Evolutionary conservation across 257 asterid genomes (phyloP).

Genomic region (Solanum ossicruentum): DNA sequence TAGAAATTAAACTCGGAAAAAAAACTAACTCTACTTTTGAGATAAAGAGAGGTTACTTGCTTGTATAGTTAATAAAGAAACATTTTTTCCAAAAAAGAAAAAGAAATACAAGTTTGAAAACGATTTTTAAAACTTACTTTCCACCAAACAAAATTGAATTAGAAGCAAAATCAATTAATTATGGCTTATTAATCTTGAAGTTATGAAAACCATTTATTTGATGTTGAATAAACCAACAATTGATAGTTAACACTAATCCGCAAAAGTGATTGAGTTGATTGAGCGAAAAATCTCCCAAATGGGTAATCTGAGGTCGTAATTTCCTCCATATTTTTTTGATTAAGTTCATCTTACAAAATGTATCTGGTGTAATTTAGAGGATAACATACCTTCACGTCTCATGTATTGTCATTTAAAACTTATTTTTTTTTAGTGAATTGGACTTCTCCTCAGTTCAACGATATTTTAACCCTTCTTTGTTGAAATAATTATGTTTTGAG

Average conservation of each 20-base stretch:
- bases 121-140: background rate
- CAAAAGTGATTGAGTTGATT: background rate
- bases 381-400: too few species aligned
- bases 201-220: background rate
- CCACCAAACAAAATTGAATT: background rate
- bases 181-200: background rate
- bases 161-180: background rate
- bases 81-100: background rate
- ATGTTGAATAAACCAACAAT: background rate
- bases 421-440: too few species aligned
- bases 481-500: too few species aligned
- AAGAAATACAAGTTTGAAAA: background rate
- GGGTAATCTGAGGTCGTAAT: too few species aligned
- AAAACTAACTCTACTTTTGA: background rate
- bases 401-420: too few species aligned
- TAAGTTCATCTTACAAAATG: fast-evolving
- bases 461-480: too few species aligned
- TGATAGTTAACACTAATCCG: background rate
- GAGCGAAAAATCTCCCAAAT: too few species aligned
- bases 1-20: background rate
- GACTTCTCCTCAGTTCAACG: too few species aligned
- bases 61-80: background rate
- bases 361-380: background rate
- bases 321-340: background rate
- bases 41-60: background rate